phyloP scores from a whole-genome alignment of 2,329 filamentous ascomycete genomes.

The Lasiodiplodia hormozganensis region DNA sequence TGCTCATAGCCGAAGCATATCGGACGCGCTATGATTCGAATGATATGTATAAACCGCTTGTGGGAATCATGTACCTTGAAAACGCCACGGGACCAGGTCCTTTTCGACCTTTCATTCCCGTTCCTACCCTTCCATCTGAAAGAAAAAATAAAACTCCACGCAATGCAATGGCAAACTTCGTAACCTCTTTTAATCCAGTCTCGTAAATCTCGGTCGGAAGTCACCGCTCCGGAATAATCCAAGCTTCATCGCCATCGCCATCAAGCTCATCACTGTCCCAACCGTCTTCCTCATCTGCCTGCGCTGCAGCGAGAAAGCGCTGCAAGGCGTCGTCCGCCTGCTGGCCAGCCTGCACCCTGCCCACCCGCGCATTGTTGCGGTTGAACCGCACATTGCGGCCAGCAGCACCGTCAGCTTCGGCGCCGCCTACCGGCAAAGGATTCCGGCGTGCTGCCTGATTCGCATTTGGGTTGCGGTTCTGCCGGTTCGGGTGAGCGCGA shows the following conservation, averaged over 20 bases:
- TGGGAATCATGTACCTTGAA: background rate
- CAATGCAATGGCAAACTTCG: background rate
- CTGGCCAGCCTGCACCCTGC: background rate
- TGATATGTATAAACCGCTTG: too few relatives aligned
- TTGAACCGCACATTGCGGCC: background rate
- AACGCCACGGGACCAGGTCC: background rate
- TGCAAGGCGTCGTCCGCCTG: slow-evolving; percentile 48
- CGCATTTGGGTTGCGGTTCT: background rate
- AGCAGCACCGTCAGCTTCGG: background rate
- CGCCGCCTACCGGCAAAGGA: background rate
- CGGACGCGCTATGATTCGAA: background rate
- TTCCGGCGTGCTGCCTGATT: background rate
- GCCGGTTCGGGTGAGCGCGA: background rate
- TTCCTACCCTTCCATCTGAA: background rate
- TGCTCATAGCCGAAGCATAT: background rate
- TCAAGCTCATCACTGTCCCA: slow-evolving; percentile 67
- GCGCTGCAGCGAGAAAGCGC: slow-evolving; percentile 60
- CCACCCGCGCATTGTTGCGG: background rate
- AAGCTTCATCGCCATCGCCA: slow-evolving; percentile 34
- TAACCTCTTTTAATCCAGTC: background rate
- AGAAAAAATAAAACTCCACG: slow-evolving; percentile 6
- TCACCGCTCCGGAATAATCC: slow-evolving; percentile 33
- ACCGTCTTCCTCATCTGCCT: slow-evolving; percentile 62
- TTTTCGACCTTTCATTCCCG: background rate
- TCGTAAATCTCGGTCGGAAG: background rate